Evolutionary conservation across 768 basidiomycete genomes (phyloP).

Genomic region (Pleurotus sapidus): DNA sequence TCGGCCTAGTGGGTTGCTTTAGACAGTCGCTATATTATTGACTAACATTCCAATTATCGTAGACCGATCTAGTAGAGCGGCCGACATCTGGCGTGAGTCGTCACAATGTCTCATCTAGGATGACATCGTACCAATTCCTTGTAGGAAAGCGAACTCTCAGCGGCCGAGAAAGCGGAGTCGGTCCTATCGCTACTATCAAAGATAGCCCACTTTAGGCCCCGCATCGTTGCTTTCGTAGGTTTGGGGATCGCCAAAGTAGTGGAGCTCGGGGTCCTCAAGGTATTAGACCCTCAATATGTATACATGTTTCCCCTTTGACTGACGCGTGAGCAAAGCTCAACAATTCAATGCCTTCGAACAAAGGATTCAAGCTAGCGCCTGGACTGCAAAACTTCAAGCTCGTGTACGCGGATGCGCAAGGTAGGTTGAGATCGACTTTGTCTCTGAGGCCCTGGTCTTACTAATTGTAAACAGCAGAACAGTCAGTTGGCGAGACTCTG

Average conservation of each 20-base stretch:
- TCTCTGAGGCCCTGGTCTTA: neutral
- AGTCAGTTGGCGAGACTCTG: constrained; percentile 46
- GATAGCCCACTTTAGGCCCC: constrained; percentile 52
- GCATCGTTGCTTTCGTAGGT: constrained; percentile 77
- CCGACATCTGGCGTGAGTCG: constrained; percentile 58
- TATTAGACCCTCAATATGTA: neutral
- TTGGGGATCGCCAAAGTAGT: constrained; percentile 52
- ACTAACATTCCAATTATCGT: neutral
- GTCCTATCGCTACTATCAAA: constrained; percentile 63
- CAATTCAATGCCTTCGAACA: neutral
- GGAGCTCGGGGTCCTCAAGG: constrained; percentile 17
- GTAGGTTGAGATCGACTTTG: neutral
- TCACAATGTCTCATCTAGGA: neutral
- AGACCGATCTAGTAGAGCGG: constrained; percentile 78
- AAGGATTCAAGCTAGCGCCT: neutral
- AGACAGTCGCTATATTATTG: neutral
- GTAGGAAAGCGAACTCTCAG: constrained; percentile 55
- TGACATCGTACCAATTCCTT: neutral
- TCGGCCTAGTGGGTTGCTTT: constrained; percentile 58
- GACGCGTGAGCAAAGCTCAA: neutral
- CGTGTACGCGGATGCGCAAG: constrained; percentile 27
- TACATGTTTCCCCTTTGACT: neutral
- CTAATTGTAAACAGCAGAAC: neutral
- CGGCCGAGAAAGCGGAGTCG: constrained; percentile 44
- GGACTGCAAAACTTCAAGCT: constrained; percentile 55